These are phyloP conservation scores for Trypanosoma melophagium DNA, from an alignment of 208 protist species.

Conservation along the genomic window DNA sequence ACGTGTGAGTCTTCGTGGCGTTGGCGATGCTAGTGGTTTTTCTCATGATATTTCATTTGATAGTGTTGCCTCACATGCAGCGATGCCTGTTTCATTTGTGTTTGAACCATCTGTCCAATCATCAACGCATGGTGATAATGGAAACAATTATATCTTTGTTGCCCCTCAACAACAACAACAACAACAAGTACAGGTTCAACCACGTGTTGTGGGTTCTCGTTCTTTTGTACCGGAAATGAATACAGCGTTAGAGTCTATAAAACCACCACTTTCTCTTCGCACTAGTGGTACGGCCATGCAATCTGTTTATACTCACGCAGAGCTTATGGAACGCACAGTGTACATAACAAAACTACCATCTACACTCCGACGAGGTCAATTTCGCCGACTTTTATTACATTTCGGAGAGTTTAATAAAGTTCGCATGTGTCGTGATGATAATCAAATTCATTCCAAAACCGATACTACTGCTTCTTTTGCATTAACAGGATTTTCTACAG, in stretches of 20 bases:
- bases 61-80: neutral
- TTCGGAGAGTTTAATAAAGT: conserved; percentile 89
- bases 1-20: conserved; percentile 3
- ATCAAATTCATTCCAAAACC: conserved; percentile 35
- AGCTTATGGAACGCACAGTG: conserved; percentile 68
- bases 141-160: neutral
- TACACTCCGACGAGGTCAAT: conserved; percentile 51
- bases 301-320: conserved; percentile 32
- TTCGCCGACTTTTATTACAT: conserved; percentile 67
- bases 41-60: conserved; percentile 25
- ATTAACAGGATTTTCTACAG: neutral
- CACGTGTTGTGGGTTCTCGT: neutral
- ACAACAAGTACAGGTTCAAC: conserved; percentile 5
- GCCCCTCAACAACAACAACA: neutral
- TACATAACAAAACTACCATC: conserved; percentile 85
- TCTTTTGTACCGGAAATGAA: conserved; percentile 13
- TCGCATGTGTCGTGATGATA: conserved; percentile 73
- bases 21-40: neutral
- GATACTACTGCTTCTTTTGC: neutral
- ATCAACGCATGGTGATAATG: neutral
- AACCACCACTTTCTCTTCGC: conserved; percentile 6
- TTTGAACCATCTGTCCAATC: neutral
- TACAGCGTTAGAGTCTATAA: conserved; percentile 4
- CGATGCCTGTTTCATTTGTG: neutral
- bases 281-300: neutral